These are phyloP conservation scores for Monosporascus sp. DNA, from an alignment of 2,329 filamentous ascomycete genomes.

Conservation along the genomic window DNA sequence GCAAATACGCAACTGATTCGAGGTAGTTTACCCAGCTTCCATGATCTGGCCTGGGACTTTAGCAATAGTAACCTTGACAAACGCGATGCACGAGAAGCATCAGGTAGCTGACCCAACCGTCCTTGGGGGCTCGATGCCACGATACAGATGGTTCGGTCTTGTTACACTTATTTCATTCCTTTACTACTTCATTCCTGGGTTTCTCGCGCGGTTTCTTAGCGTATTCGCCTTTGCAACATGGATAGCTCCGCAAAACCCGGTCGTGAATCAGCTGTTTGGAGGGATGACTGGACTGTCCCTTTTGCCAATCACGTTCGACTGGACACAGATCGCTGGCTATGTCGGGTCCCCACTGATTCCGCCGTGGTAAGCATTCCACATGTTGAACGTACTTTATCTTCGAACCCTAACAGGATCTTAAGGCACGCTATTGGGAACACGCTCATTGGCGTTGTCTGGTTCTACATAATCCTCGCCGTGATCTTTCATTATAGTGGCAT, in stretches of 20 bases:
- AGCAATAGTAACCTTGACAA: slow-evolving; percentile 63
- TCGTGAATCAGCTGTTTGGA: slow-evolving; percentile 71
- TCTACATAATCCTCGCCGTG: slow-evolving; percentile 57
- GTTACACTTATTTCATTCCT: slow-evolving; percentile 53
- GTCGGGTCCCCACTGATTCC: slow-evolving; percentile 64
- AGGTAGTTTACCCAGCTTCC: slow-evolving; percentile 55
- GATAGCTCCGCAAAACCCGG: slow-evolving; percentile 62
- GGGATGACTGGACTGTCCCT: slow-evolving; percentile 62
- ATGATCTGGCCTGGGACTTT: slow-evolving; percentile 73
- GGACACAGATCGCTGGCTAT: slow-evolving; percentile 67
- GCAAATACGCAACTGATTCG: slow-evolving; percentile 5
- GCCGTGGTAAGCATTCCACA: slow-evolving; percentile 49
- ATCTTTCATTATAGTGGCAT: slow-evolving; percentile 60
- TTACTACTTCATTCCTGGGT: slow-evolving; percentile 68
- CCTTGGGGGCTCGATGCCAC: slow-evolving; percentile 60
- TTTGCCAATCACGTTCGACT: slow-evolving; percentile 71
- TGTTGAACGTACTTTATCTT: neutral
- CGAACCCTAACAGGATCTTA: slow-evolving; percentile 1
- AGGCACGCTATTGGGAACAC: slow-evolving; percentile 71
- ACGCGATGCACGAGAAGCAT: slow-evolving; percentile 64
- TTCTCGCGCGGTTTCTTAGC: slow-evolving; percentile 63
- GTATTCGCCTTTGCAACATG: slow-evolving; percentile 69
- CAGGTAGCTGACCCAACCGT: slow-evolving; percentile 45
- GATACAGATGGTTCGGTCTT: slow-evolving; percentile 60
- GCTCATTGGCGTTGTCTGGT: slow-evolving; percentile 60